Conservation (phyloP, 805 yeast species). For the Candida morakotiae region DNA sequence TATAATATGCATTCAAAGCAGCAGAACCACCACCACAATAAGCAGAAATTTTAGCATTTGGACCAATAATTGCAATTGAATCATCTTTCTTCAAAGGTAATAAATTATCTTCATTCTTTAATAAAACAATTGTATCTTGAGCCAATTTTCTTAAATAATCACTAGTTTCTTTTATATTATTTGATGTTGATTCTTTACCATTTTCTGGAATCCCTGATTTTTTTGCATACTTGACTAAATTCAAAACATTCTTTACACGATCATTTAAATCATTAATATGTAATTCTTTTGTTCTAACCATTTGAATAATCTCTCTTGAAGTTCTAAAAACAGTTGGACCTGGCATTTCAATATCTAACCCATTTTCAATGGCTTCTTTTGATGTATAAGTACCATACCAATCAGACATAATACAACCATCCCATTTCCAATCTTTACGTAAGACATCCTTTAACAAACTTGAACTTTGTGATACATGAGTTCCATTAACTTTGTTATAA, state of each 20-base stretch:
- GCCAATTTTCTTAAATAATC: constrained; percentile 19
- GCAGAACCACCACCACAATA: constrained; percentile 36
- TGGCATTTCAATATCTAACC: constrained; percentile 34
- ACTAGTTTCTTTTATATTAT: constrained; percentile 22
- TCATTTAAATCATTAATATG: constrained; percentile 22
- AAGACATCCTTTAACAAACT: constrained; percentile 20
- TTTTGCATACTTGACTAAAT: constrained; percentile 20
- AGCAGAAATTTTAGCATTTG: constrained; percentile 25
- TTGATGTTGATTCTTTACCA: constrained; percentile 17
- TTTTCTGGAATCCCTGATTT: constrained; percentile 18
- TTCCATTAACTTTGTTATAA: constrained; percentile 30
- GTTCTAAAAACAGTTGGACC: constrained; percentile 25
- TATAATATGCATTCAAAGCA: constrained; percentile 21
- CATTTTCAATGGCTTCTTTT: constrained; percentile 22
- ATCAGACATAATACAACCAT: constrained; percentile 31
- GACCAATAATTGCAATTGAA: constrained; percentile 28
- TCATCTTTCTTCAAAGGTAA: constrained; percentile 30
- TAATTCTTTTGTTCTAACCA: constrained; percentile 23
- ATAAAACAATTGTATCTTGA: constrained; percentile 23
- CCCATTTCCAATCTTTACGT: constrained; percentile 28
- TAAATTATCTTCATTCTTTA: constrained; percentile 23
- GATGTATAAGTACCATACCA: constrained; percentile 30
- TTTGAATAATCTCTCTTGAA: constrained; percentile 15
- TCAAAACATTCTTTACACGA: constrained; percentile 23
- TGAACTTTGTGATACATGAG: constrained; percentile 22